phyloP scores from a whole-genome alignment of 768 basidiomycete genomes.

The Clitopilus hobsonii region DNA sequence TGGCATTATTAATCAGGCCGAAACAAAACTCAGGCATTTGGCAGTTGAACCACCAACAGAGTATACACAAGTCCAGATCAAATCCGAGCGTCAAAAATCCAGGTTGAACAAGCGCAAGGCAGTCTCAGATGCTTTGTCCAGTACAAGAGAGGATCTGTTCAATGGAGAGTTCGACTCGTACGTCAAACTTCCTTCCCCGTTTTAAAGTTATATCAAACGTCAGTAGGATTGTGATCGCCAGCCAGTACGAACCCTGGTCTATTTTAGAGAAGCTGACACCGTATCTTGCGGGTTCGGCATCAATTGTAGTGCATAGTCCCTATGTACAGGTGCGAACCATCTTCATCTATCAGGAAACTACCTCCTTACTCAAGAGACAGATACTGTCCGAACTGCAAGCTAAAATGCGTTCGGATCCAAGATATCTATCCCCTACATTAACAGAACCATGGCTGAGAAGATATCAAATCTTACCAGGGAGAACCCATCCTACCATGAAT shows the following conservation, averaged over 20 bases:
- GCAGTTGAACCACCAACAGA: constrained; percentile 60
- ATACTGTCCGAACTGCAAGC: constrained; percentile 74
- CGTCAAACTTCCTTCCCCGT: constrained; percentile 13
- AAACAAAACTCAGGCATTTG: constrained; percentile 4
- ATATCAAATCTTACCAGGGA: constrained; percentile 94
- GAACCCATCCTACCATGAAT: constrained; percentile 94
- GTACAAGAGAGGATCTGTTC: constrained; percentile 76
- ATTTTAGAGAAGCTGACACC: constrained; percentile 70
- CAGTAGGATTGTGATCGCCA: constrained; percentile 70
- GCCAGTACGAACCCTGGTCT: constrained; percentile 80
- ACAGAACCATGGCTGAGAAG: constrained; percentile 85
- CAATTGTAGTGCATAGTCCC: constrained; percentile 84
- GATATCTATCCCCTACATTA: constrained; percentile 73
- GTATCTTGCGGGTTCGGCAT: constrained; percentile 81
- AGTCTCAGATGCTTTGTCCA: constrained; percentile 55
- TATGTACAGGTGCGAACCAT: constrained; percentile 59
- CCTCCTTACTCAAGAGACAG: constrained; percentile 27
- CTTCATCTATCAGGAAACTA: neutral
- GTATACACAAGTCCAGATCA: constrained; percentile 49
- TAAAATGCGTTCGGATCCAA: constrained; percentile 58
- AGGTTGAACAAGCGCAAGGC: constrained; percentile 75
- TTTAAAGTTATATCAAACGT: neutral
- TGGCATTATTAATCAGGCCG: constrained; percentile 11
- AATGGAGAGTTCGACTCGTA: constrained; percentile 87
- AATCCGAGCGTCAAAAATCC: constrained; percentile 67